Percentiles rank a stretch among this genome's conserved stretches.
Evolutionary conservation across 768 basidiomycete genomes (phyloP).

Genomic region (Chalciporus chontae): DNA sequence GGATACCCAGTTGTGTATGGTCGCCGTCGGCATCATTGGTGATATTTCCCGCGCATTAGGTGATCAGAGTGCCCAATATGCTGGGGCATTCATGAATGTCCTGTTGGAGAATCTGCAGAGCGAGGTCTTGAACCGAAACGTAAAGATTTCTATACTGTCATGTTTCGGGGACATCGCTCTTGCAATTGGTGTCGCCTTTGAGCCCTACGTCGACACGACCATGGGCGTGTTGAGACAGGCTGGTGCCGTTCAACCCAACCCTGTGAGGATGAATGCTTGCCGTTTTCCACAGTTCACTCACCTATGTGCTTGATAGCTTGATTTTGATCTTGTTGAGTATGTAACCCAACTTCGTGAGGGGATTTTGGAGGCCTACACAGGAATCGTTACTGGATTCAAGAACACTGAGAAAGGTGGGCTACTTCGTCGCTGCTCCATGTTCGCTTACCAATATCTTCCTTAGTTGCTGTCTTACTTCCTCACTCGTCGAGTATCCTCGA

Average conservation of each 20-base stretch:
- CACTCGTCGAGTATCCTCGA: conserved; percentile 76
- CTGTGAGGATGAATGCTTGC: conserved; percentile 46
- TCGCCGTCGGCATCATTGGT: conserved; percentile 93
- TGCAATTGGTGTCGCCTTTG: conserved; percentile 82
- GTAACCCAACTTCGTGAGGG: conserved; percentile 87
- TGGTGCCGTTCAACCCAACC: conserved; percentile 81
- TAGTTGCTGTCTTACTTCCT: conserved; percentile 46
- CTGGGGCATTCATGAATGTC: conserved; percentile 86
- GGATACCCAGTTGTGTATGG: conserved; percentile 92
- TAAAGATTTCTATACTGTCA: conserved; percentile 94
- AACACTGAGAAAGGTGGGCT: conserved; percentile 68
- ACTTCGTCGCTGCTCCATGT: background rate
- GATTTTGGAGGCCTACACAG: conserved; percentile 95
- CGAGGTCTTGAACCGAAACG: conserved; percentile 85
- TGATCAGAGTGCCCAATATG: conserved; percentile 78
- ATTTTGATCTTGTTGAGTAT: conserved; percentile 91
- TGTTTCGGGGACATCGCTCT: conserved; percentile 97
- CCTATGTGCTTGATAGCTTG: conserved; percentile 45
- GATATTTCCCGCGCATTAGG: conserved; percentile 95
- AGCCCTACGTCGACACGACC: conserved; percentile 85
- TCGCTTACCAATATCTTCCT: conserved; percentile 1
- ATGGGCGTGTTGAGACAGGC: conserved; percentile 92
- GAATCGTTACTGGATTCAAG: conserved; percentile 89
- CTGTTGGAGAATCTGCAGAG: conserved; percentile 89
- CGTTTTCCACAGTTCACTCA: background rate